Base-by-base conservation (phyloP, 306 rosid species). In the Ochetophila trinervis region DNA sequence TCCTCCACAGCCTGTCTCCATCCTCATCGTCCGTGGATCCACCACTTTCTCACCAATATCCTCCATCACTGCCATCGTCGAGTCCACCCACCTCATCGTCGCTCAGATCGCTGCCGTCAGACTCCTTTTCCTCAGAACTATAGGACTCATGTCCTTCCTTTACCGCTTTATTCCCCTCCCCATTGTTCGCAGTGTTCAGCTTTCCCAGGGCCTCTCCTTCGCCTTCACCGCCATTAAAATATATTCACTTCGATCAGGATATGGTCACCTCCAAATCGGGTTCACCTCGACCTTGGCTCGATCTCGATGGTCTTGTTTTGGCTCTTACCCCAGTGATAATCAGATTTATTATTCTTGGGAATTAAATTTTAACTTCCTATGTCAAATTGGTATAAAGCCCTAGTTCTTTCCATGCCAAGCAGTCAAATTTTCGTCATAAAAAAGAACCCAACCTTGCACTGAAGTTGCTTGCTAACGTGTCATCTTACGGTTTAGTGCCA, bases 141-240 rank as follows among this genome's bases (percentile, higher is more conserved):
- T 91, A 30, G 95, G 95, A 1, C 87, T 90, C 66, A 90, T 90
- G 95, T 81, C 96, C 20, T 15, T 90, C 67, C 88, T 90, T 63
- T 90, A 85, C 70, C 89, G 88, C 4, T 87, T 81, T 63, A 83
- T 90, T 16, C 95, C 96, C 6, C 83, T 90, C 24, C 95, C 96
- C 4, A 91, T 90, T 17, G 96, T 90, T 36, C 96, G 96, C 8
- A 91, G 96, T 15, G 79, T 90, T 47, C 95, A 90, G 67, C 95
- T 90, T 77, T 90, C 96, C 8, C 96, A 90, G 12, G 96, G 96
- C 13, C 91, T 90, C 65, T 37, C 78, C 67, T 90, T 90, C 30
- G 82, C 96, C 55, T 83, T 90, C 79, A 65, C 91, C 12, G 96
- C 96, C 56, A 66, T 90, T 54, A 90, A n/a, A 85, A 37, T 90